Percentiles rank a stretch among this genome's conserved stretches.
These are phyloP conservation scores for Garcileccinum viscosum DNA, from an alignment of 1,284 basidiomycete genomes.

Conservation along the genomic window DNA sequence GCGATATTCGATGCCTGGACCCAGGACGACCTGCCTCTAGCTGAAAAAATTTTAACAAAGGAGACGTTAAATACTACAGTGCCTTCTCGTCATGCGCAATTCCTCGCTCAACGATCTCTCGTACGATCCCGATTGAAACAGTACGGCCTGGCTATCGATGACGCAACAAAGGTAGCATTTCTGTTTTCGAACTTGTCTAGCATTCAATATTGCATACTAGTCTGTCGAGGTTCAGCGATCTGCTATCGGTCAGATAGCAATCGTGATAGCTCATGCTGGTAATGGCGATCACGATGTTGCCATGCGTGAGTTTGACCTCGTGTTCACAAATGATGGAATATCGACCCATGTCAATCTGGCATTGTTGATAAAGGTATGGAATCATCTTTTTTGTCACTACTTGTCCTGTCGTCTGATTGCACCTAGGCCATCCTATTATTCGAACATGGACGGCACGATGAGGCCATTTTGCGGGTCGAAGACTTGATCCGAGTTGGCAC, in stretches of 20 bases:
- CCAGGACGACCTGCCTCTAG: not conserved
- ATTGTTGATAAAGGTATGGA: conserved; percentile 8
- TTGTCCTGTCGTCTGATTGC: not conserved
- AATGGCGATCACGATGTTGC: not conserved
- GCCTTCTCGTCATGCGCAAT: not conserved
- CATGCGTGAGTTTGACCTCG: not conserved
- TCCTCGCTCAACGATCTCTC: not conserved
- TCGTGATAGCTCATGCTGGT: not conserved
- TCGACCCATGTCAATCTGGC: not conserved
- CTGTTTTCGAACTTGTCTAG: not conserved
- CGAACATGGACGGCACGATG: conserved; percentile 1
- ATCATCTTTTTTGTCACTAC: not conserved
- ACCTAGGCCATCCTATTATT: conserved; percentile 12
- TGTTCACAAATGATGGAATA: not conserved
- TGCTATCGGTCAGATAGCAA: not conserved
- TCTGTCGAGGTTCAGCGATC: not conserved
- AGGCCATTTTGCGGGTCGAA: conserved; percentile 1
- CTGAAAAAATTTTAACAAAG: not conserved
- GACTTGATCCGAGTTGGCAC: not conserved
- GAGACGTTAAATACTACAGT: not conserved
- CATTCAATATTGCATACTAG: not conserved
- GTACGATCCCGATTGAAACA: not conserved
- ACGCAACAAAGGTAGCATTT: conserved; percentile 2
- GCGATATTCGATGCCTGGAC: not conserved
- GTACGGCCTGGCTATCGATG: not conserved